Evolutionary conservation across 768 basidiomycete species (phyloP), one percentile per base, ranked within the genome.

Genomic region (Coprinellus micaceus): DNA sequence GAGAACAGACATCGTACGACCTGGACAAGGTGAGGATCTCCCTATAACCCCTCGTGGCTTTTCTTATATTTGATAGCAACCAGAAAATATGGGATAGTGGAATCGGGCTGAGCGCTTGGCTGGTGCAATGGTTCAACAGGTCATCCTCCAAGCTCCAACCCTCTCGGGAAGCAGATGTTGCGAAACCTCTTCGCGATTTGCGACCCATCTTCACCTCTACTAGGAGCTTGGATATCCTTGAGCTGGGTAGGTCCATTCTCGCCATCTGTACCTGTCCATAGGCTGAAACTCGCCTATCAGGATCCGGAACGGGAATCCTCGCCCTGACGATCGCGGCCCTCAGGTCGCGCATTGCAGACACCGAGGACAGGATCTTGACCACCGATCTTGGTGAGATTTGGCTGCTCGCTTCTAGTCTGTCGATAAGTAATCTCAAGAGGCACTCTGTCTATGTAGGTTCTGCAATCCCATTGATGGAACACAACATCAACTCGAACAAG

Each of bases 31-130:
- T 91, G 60, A 66, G 77, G 57, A 43, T 7, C 33, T 19, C 36
- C 29, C 43, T 46, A 30, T 22, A 50, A 39, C 10, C 17, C 4
- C 13, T 55, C 49, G 12, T 12, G 19, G 29, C n/a, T 28, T 19
- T 64, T 56, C 69, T 62, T 60, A 60, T 61, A 53, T 69, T 64
- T 49, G 49, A n/a, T 60, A 71, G 67, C 61, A 39, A 63, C 30
- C 73, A 96, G 94, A 96, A 96, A 92, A 81, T 96, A 53, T 97
- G 94, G 94, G 94, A 96, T 67, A 94, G 93, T 41, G 94, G 94
- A 2, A 78, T 96, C 46, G 93, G 90, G 5, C 72, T 94, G 19
- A 86, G 88, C 56, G 82, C 91, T 2, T 94, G 90, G 90, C 73
- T 96, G 3, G 74, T 81, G 26, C 69, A 60, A 66, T 72, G 52